Base-by-base conservation (phyloP, 306 rosid genomes). In the Carpinus fangiana region DNA sequence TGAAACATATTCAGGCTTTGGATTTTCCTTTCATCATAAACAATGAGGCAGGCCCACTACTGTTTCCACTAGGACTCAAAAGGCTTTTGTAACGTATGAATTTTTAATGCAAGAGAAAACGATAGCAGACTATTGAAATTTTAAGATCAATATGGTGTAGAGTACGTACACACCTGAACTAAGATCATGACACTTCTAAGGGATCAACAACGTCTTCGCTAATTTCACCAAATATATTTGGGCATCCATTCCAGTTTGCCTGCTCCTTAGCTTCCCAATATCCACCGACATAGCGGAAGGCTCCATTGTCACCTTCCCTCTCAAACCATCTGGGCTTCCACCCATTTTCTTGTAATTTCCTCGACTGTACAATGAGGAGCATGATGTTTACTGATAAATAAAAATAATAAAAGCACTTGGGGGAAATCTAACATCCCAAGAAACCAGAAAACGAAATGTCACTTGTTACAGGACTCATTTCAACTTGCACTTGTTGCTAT, bases 321-420 rank as follows among this genome's bases (percentile, higher is more conserved):
- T 85, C 79, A 64, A 95, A 95, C 99, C 99, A 95, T 76, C 78
- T 90, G 67, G 99, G 98, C 70, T 87, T 86, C 99, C 99, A 95
- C 43, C 99, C 99, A 85, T 77, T 91, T 81, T 93, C 99, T 95
- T 95, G 99, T 70, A 95, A 68, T 87, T 93, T 95, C 82, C 97
- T 88, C 5, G 99, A 91, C 99, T 95, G 87, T 11, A 20, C 78
- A 74, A 55, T 8, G 76, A 55, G 53, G 77, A 59, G 41, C 72
- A 59, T 61, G 55, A 64, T 56, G 45, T 76, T 78, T 69, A 77
- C 46, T 12, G 13, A 18, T 59, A 21, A 2, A 55, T 12, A 5
- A 43, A 56, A 28, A 71, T 31, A 1, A 73, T 3, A 26, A 67
- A 41, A n/a, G n/a, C n/a, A 4, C 68, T 61, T 28, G 67, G 41